Percentiles rank a stretch among this genome's conserved stretches.
phyloP scores from a whole-genome alignment of 768 basidiomycete genomes.

The Mycena sanguinolenta region DNA sequence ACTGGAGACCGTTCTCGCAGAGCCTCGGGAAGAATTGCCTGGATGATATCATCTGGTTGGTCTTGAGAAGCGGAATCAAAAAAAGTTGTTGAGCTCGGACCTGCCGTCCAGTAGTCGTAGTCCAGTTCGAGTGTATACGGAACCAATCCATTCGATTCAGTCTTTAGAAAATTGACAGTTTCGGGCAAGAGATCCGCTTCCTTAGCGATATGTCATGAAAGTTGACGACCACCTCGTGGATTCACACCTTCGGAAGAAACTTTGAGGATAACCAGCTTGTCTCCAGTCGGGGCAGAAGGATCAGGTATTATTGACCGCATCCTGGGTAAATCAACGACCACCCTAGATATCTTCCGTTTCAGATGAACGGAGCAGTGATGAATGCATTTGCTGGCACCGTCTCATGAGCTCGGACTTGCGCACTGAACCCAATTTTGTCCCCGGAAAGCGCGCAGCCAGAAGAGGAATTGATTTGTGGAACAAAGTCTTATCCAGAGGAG shows the following conservation, averaged over 20 bases:
- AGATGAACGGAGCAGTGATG: constrained; percentile 8
- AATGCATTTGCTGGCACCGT: constrained; percentile 56
- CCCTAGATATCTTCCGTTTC: constrained; percentile 52
- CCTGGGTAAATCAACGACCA: constrained; percentile 78
- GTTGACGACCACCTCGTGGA: constrained; percentile 1
- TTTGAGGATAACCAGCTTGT: constrained; percentile 77
- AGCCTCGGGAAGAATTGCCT: constrained; percentile 83
- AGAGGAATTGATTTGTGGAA: constrained; percentile 79
- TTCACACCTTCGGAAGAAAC: constrained; percentile 70
- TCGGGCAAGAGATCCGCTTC: constrained; percentile 77
- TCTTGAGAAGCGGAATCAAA: constrained; percentile 6
- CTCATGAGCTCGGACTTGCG: constrained; percentile 71
- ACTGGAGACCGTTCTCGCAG: constrained; percentile 84
- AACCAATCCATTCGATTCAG: constrained; percentile 69
- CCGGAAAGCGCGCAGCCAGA: constrained; percentile 75
- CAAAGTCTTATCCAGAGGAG: constrained; percentile 68
- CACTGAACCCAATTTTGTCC: constrained; percentile 66
- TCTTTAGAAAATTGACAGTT: constrained; percentile 66
- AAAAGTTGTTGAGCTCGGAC: constrained; percentile 52
- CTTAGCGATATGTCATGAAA: constrained; percentile 50
- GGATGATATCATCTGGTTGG: constrained; percentile 84
- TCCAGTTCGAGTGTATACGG: constrained; percentile 73
- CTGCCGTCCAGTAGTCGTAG: constrained; percentile 92
- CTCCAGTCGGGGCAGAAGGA: constrained; percentile 59
- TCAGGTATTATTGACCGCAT: constrained; percentile 70